These are phyloP conservation scores for Arachis monticola DNA, from an alignment of 331 rosid species.

Conservation along the genomic window DNA sequence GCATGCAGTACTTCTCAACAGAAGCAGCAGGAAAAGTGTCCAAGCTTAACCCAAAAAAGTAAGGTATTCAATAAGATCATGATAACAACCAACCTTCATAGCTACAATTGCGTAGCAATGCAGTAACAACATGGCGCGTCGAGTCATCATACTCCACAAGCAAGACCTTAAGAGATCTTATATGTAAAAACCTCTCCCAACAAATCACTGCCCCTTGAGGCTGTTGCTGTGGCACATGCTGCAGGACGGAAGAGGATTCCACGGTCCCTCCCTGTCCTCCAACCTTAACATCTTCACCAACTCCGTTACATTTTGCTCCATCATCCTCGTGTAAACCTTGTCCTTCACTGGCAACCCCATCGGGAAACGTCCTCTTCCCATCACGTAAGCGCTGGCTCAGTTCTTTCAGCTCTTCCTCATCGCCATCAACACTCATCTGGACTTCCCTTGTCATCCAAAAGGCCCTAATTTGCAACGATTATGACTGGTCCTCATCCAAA, in stretches of 20 bases:
- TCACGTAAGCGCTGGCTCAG: constrained; percentile 45
- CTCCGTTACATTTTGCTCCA: constrained; percentile 57
- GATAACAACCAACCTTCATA: constrained; percentile 77
- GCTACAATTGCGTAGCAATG: constrained; percentile 93
- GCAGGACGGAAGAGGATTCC: constrained; percentile 51
- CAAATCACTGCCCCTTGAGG: constrained; percentile 76
- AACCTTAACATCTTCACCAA: constrained; percentile 52
- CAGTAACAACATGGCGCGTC: constrained; percentile 87
- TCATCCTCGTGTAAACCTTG: constrained; percentile 40
- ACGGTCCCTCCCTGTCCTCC: constrained; percentile 43
- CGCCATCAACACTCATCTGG: constrained; percentile 63
- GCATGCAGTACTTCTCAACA: not conserved
- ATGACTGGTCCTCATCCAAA: constrained; percentile 51
- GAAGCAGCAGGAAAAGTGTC: not conserved
- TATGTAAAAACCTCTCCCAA: constrained; percentile 91
- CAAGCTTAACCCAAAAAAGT: constrained; percentile 1
- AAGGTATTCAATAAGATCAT: constrained; percentile 18
- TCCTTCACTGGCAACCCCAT: constrained; percentile 46
- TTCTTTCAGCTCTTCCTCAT: constrained; percentile 49
- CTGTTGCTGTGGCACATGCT: constrained; percentile 57
- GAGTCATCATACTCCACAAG: constrained; percentile 87
- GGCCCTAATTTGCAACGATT: constrained; percentile 44
- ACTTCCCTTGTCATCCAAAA: constrained; percentile 58
- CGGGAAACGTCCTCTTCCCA: constrained; percentile 45
- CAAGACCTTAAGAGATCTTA: constrained; percentile 83